These are phyloP conservation scores for Eucalyptus fibrosa DNA, from an alignment of 345 rosid species.

Conservation along the genomic window DNA sequence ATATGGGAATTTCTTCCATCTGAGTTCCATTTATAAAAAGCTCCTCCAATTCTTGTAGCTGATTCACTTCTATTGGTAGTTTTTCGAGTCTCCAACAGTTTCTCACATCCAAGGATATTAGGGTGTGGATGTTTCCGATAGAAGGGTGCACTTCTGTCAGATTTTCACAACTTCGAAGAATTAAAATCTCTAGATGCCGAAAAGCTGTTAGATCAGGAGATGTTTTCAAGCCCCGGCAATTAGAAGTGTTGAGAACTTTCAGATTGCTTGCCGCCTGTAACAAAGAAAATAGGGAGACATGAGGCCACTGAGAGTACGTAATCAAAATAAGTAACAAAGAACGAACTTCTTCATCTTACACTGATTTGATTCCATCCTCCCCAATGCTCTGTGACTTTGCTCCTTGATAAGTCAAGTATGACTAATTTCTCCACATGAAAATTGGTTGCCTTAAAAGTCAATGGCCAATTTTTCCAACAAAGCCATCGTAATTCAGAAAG, in stretches of 20 bases:
- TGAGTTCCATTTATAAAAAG: neutral
- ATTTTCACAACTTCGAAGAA: neutral
- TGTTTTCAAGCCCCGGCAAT: neutral
- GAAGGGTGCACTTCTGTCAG: neutral
- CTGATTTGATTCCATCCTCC: neutral
- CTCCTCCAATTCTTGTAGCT: neutral
- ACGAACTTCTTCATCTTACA: neutral
- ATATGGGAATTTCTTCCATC: neutral
- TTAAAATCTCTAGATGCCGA: neutral
- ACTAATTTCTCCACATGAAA: neutral
- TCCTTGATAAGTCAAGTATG: neutral
- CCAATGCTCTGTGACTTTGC: neutral
- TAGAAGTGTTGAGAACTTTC: neutral
- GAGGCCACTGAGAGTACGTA: neutral
- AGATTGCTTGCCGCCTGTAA: neutral
- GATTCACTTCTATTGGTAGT: neutral
- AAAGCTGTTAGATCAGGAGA: neutral
- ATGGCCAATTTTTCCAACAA: neutral
- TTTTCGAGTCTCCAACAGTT: neutral
- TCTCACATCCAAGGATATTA: neutral
- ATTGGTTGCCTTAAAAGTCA: neutral
- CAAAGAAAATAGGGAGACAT: neutral
- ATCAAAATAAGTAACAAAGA: too few species aligned
- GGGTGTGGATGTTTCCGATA: neutral
- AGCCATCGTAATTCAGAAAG: neutral